phyloP scores from a whole-genome alignment of 306 rosid genomes.

The Quillaja saponaria region DNA sequence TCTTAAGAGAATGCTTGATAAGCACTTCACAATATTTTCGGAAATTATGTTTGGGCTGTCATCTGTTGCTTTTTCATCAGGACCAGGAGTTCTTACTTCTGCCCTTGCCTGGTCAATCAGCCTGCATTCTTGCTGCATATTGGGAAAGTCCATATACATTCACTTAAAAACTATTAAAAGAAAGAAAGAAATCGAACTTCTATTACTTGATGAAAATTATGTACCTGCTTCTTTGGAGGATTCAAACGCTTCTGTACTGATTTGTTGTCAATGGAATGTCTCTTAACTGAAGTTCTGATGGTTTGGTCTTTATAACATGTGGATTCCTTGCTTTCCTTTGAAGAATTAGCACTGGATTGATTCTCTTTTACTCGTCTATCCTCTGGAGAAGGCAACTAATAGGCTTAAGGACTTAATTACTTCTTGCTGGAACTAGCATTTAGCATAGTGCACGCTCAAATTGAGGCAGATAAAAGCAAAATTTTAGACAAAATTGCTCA shows the following conservation, averaged over 20 bases:
- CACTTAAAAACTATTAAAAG: not conserved
- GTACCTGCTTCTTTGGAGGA: slow-evolving; percentile 57
- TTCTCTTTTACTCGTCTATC: slow-evolving; percentile 65
- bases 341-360: slow-evolving; percentile 40
- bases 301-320: slow-evolving; percentile 32
- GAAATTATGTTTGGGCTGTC: slow-evolving; percentile 74
- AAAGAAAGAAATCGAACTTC: not conserved
- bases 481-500: slow-evolving; percentile 34
- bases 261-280: slow-evolving; percentile 41
- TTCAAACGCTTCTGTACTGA: slow-evolving; percentile 46
- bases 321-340: slow-evolving; percentile 44
- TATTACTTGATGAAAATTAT: slow-evolving; percentile 20
- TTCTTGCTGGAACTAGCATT: slow-evolving; percentile 1
- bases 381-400: slow-evolving; percentile 45
- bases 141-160: slow-evolving; percentile 23
- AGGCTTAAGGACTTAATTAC: slow-evolving; percentile 16
- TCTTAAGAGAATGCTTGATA: slow-evolving; percentile 72
- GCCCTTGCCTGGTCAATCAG: slow-evolving; percentile 34
- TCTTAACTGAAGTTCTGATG: slow-evolving; percentile 43
- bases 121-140: slow-evolving; percentile 57
- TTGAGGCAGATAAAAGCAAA: not conserved
- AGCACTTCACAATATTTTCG: slow-evolving; percentile 77
- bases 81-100: slow-evolving; percentile 39
- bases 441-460: slow-evolving; percentile 6
- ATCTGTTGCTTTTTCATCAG: slow-evolving; percentile 37